Evolutionary conservation across 192 early-diverging fungal species (phyloP), one percentile per base, ranked within the genome.

Genomic region (Martensiomyces pterosporus): DNA sequence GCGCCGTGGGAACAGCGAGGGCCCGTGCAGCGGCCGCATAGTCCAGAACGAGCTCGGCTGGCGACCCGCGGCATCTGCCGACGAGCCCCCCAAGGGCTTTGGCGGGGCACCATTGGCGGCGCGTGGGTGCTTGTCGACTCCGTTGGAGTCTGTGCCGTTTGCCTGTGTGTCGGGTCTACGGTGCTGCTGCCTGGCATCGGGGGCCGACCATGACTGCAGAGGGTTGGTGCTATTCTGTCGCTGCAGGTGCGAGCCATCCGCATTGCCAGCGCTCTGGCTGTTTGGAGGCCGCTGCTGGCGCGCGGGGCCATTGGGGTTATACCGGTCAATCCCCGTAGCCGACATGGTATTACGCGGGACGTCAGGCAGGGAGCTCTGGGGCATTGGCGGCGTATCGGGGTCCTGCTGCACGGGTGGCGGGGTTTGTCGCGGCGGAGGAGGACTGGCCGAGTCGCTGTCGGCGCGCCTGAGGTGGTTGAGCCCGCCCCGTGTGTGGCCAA

Each of bases 1-100:
- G 35, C 64, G 57, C 9, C 75, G 60, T n/a, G 75, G 75, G 24
- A 77, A 77, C 52, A 63, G 40, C 16, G 53, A 7, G n/a, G 35
- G 24, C 23, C 68, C 68, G 17, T 27, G 39, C 14, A 72, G 46
- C 9, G 24, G 33, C 47, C 61, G 52, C 42, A 47, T 55, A 3
- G 68, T 64, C 68, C 68, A 72, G 45, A 72, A 72, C 32, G 68
- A 72, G 18, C 14, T 17, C 2, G 40, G 27, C 39, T 29, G 6
- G 12, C 12, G 5, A 8, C 29, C 29, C 5, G 29, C 5, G 6
- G 29, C 5, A 5, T 12, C 6, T 5, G 29, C 29, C 5, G 5
- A 8, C 5, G 6, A 8, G 29, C 29, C 12, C 29, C 29, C 29
- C 6, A 8, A 12, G 6, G 5, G 6, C 29, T 32, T 12, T 12